Percentiles rank a stretch among this genome's conserved stretches.
Conservation (phyloP, 2,329 filamentous ascomycete genomes). For the Talaromyces islandicus region DNA sequence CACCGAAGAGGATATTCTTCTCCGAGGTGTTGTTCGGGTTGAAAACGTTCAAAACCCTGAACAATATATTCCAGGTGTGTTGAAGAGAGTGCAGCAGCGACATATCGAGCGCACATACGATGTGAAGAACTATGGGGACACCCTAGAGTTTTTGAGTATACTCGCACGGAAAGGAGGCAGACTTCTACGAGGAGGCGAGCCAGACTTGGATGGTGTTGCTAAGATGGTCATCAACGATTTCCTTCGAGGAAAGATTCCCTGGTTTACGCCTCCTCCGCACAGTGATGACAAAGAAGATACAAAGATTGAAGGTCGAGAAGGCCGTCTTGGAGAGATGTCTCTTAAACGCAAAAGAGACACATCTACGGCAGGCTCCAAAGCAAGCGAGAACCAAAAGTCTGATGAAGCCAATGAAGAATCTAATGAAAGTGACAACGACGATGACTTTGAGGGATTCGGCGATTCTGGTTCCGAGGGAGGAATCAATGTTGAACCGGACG, state of each 20-base stretch:
- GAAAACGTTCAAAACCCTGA: constrained; percentile 96
- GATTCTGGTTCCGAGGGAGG: constrained; percentile 37
- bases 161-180: constrained; percentile 82
- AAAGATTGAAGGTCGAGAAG: constrained; percentile 64
- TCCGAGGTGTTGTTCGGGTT: constrained; percentile 85
- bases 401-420: constrained; percentile 29
- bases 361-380: constrained; percentile 33
- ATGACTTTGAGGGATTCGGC: constrained; percentile 10
- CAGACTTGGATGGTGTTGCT: constrained; percentile 88
- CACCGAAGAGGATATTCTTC: constrained; percentile 77
- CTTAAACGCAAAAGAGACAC: constrained; percentile 68
- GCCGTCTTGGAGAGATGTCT: constrained; percentile 76
- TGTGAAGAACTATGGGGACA: constrained; percentile 68
- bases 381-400: constrained; percentile 24
- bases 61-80: constrained; percentile 83
- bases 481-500: constrained; percentile 13
- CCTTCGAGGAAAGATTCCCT: constrained; percentile 88
- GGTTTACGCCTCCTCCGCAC: constrained; percentile 79
- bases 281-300: constrained; percentile 45
- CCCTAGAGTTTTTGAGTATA: constrained; percentile 78
- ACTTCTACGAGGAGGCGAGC: constrained; percentile 85
- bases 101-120: constrained; percentile 94
- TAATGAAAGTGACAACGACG: constrained; percentile 20
- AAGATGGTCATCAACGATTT: constrained; percentile 98
- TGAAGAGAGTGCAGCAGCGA: constrained; percentile 72